Conservation (phyloP, 306 rosid species). For the Citrullus mucosospermus region DNA sequence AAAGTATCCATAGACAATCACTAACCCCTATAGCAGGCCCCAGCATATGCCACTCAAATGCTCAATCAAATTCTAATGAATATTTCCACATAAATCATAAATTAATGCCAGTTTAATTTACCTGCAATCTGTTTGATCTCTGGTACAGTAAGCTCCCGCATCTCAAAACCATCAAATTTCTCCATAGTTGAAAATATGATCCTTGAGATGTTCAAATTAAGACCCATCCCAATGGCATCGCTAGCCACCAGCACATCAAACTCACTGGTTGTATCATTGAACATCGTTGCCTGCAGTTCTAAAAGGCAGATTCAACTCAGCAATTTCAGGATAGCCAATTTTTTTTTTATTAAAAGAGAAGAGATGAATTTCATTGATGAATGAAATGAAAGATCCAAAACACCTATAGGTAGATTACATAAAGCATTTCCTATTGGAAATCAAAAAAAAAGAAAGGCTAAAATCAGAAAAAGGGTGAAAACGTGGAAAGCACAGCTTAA, state of each 20-base stretch:
- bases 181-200: conserved; percentile 74
- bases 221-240: conserved; percentile 98
- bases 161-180: conserved; percentile 75
- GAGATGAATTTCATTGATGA: too few relatives aligned
- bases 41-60: not conserved
- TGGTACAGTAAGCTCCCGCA: conserved; percentile 59
- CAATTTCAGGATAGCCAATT: conserved; percentile 11
- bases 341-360: too few relatives aligned
- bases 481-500: not conserved
- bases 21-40: not conserved
- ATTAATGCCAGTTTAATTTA: conserved; percentile 11
- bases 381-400: too few relatives aligned
- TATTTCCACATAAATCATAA: not conserved
- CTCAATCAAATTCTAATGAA: not conserved
- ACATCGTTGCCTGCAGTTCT: conserved; percentile 81
- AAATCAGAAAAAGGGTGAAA: too few relatives aligned
- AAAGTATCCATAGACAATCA: not conserved
- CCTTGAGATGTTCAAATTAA: conserved; percentile 91
- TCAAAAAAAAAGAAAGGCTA: too few relatives aligned
- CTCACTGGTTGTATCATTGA: conserved; percentile 76
- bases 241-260: conserved; percentile 96
- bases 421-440: too few relatives aligned
- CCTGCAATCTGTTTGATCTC: conserved; percentile 96
- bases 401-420: too few relatives aligned
- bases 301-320: conserved; percentile 31